Evolutionary conservation across 805 yeast species (phyloP), one percentile per base, ranked within the genome.

Genomic region (Priceomyces haplophilus): DNA sequence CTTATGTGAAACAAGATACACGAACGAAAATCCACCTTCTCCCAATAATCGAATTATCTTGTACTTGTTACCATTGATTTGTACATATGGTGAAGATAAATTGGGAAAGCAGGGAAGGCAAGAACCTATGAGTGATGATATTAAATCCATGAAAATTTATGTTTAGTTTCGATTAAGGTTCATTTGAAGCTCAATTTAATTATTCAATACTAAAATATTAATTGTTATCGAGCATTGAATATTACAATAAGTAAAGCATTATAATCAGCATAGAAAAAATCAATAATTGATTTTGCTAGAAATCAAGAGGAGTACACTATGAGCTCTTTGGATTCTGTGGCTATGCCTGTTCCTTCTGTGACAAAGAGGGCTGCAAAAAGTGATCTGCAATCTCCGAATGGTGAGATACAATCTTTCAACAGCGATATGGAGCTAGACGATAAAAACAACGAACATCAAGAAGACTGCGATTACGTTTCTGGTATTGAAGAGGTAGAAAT

Each of bases 11-110:
- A 89, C 95, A 17, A 88, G 67, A 56, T 90, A 90, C 7, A 88
- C 96, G 52, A 85, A 88, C 0, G 95, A 83, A 57, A 85, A 85
- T 11, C 93, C 95, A 2, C 96, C 95, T 65, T 89, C 97, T 7
- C 96, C 96, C 5, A 90, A 67, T n/a, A 90, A 72, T 45, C 79
- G 75, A 41, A 80, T 64, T 13, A 90, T 83, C 52, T 69, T 72
- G 65, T 83, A 86, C 37, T 69, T 68, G 29, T 78, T 72, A 42
- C 79, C 78, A 59, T 85, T 85, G 48, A 90, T 77, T 13, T 69
- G 55, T 8, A 89, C 65, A 7, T 73, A 72, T 0, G 93, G 90
- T 12, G 77, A 58, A 35, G 72, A 59, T 23, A 60, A 42, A 41
- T 55, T 59, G 1, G 75, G 74, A 19, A 73, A 51, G 49, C 81